Evolutionary conservation across 139 green algal species (phyloP).

Genomic region (Tetradesmus lagerheimii): DNA sequence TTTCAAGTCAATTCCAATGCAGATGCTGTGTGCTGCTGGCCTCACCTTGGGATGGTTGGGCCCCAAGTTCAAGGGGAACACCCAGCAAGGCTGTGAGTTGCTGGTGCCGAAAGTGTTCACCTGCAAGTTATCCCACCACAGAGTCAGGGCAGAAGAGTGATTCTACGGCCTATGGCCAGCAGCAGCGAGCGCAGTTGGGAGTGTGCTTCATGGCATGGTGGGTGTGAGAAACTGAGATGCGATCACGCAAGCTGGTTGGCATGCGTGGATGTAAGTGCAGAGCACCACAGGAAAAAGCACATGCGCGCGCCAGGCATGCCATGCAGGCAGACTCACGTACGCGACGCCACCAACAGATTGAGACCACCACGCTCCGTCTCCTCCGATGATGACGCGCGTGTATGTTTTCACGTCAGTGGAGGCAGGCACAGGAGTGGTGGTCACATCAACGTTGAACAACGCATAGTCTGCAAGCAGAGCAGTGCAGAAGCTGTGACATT

Average conservation of each 20-base stretch:
- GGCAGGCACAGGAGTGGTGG: neutral
- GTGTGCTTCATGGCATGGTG: no score
- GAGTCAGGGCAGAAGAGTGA: no score
- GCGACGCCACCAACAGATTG: neutral
- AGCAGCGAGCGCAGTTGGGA: no score
- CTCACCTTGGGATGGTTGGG: neutral
- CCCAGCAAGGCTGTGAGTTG: neutral
- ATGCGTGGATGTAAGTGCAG: no score
- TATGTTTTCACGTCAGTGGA: neutral
- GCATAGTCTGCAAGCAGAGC: neutral
- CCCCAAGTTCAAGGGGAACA: neutral
- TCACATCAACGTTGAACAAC: neutral
- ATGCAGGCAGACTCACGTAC: neutral
- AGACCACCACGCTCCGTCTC: neutral
- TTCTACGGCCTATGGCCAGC: no score
- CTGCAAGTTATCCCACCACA: neutral
- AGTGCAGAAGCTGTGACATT: no score
- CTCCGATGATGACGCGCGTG: neutral
- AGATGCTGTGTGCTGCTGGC: neutral
- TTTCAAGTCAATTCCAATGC: neutral
- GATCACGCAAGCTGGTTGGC: no score
- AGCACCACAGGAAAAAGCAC: no score
- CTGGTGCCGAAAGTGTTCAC: neutral
- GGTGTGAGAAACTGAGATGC: no score
- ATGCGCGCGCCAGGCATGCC: no score